Percentiles rank a stretch among this genome's conserved stretches.
Evolutionary conservation across 345 rosid genomes (phyloP).

Genomic region (Dipteronia dyeriana): DNA sequence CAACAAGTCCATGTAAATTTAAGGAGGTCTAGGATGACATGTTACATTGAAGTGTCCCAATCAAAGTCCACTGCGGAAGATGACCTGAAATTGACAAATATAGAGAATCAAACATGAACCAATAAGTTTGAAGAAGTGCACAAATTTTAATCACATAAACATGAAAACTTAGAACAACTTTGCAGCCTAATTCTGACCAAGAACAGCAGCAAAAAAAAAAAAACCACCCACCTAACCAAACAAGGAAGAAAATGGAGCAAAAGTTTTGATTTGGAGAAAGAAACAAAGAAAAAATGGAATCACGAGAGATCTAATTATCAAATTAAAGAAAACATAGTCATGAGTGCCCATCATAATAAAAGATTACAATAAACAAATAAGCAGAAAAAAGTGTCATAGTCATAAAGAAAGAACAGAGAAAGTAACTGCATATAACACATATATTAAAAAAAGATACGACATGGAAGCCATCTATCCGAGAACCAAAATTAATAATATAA

Average conservation of each 20-base stretch:
- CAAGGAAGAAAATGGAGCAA: background rate
- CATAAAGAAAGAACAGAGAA: conserved; percentile 7
- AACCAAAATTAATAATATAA: background rate
- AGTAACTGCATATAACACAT: background rate
- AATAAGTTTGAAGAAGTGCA: background rate
- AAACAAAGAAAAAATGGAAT: background rate
- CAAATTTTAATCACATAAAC: background rate
- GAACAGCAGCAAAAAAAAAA: background rate
- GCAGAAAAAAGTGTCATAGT: background rate
- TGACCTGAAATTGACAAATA: background rate
- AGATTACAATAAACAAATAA: background rate
- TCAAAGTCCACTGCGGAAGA: background rate
- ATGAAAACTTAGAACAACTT: background rate
- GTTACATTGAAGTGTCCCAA: background rate
- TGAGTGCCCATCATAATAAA: conserved; percentile 1
- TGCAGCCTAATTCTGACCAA: background rate
- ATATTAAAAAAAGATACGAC: background rate
- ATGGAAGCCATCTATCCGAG: conserved; percentile 4
- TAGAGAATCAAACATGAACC: background rate
- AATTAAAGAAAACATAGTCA: background rate
- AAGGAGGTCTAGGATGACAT: background rate
- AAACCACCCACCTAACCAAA: background rate
- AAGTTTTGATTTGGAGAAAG: background rate
- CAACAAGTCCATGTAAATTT: background rate
- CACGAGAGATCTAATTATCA: background rate